Base-by-base conservation (phyloP, 352 stramenopile genomes). In the Phytophthora pisi region DNA sequence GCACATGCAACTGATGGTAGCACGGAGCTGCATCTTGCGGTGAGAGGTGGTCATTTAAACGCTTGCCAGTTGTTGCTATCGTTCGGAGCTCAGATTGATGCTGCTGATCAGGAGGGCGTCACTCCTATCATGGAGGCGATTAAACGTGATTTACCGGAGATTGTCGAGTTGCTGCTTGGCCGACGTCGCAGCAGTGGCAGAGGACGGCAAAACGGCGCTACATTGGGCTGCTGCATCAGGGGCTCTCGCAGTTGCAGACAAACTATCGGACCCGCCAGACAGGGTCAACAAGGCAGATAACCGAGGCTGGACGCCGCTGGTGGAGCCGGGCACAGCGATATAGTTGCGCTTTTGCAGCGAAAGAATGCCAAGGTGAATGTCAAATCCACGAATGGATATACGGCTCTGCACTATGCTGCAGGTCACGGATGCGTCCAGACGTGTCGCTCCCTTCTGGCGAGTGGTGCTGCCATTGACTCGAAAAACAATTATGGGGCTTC, bases 361-460 rank as follows among this genome's bases (percentile, higher is more conserved):
- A 53, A 53, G 24, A 34, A 20, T 26, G 47, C 18, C 4, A 53
- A 53, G 10, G 23, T 26, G 47, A 23, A 53, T 53, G 13, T 16
- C 20, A 53, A 34, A 7, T 31, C 47, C 9, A 13, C 24, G 11
- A 34, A 38, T 34, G 20, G 18, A 18, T 26, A n/a, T 10, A 53
- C 47, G n/a, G 47, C 47, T 9, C 24, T 53, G 4, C 47, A 53
- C n/a, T 53, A 36, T 53, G 47, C 47, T 26, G 47, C 47, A 34
- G 13, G 47, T 26, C 47, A 13, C 8, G 47, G 47, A 9, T 53
- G 47, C 47, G 9, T 53, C 24, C 3, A 34, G 47, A 53, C 47
- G 11, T 53, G 47, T 11, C 20, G 24, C 11, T n/a, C 24, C 23
- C 47, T 53, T n/a, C 15, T 53, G 8, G 24, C 18, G 15, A 11